Evolutionary conservation across 768 basidiomycete genomes (phyloP).

Genomic region (Dentipellis sp.): DNA sequence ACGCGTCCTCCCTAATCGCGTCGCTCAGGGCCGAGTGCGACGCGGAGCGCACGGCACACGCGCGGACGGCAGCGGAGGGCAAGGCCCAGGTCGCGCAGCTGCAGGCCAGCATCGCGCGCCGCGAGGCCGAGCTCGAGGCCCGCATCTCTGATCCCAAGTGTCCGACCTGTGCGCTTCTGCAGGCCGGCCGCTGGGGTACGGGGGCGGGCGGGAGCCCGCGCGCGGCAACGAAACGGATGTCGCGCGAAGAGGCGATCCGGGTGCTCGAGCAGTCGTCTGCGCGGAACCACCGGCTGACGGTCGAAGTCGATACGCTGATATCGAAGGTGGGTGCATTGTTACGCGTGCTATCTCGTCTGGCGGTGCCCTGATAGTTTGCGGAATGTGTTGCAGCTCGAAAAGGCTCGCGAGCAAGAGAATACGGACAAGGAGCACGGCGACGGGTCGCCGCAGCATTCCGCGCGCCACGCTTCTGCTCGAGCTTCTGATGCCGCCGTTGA

Average conservation of each 20-base stretch:
- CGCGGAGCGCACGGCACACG: slow-evolving; percentile 34
- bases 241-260: slow-evolving; percentile 13
- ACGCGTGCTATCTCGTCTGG: background rate
- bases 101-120: slow-evolving; percentile 43
- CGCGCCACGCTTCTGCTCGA: background rate
- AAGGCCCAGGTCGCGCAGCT: slow-evolving; percentile 35
- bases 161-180: background rate
- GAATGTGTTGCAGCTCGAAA: background rate
- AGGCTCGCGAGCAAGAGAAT: background rate
- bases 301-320: slow-evolving; percentile 6
- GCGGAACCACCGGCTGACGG: slow-evolving; percentile 8
- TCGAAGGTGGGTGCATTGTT: slow-evolving; percentile 5
- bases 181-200: background rate
- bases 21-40: slow-evolving; percentile 34
- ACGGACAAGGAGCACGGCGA: background rate
- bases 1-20: slow-evolving; percentile 36
- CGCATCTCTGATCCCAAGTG: slow-evolving; percentile 12
- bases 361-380: background rate
- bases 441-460: background rate
- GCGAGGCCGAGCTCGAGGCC: slow-evolving; percentile 47
- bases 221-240: background rate
- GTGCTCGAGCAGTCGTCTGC: slow-evolving; percentile 9
- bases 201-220: background rate
- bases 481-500: no score
- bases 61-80: slow-evolving; percentile 27